Conservation (phyloP, 1,284 basidiomycete genomes). For the Malassezia caprae region DNA sequence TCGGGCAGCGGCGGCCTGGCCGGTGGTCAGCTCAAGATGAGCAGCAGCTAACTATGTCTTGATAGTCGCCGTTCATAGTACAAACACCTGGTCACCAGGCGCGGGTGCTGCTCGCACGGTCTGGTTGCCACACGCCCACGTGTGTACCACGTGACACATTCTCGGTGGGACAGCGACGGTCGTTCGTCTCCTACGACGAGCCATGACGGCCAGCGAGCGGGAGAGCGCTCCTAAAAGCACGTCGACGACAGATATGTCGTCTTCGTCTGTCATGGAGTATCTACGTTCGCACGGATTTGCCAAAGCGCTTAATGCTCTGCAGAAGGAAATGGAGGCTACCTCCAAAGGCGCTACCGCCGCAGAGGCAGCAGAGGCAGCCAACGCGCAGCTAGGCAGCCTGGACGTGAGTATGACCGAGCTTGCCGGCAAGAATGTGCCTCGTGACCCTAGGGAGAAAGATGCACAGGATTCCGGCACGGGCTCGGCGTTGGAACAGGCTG, state of each 20-base stretch:
- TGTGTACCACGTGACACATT: neutral
- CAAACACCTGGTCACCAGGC: neutral
- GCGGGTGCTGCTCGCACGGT: too few relatives aligned
- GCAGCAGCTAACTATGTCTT: conserved; percentile 6
- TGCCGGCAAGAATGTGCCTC: conserved; percentile 37
- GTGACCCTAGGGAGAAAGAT: conserved; percentile 38
- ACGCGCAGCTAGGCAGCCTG: conserved; percentile 50
- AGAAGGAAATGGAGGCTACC: conserved; percentile 57
- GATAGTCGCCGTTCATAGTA: neutral
- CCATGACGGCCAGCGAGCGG: neutral
- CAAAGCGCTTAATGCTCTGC: conserved; percentile 63
- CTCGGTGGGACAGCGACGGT: neutral
- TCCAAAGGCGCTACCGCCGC: conserved; percentile 22
- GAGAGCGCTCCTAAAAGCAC: neutral
- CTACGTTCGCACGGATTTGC: conserved; percentile 69
- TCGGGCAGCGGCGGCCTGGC: conserved; percentile 37
- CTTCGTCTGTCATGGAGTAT: conserved; percentile 63
- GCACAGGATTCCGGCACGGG: conserved; percentile 10
- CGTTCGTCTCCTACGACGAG: neutral
- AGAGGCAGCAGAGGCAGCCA: conserved; percentile 25
- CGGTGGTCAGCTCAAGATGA: conserved; percentile 32
- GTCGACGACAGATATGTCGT: neutral
- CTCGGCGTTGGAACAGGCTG: conserved; percentile 50
- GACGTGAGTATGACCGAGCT: conserved; percentile 56
- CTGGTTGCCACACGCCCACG: too few relatives aligned